These are phyloP conservation scores for Penicillium steckii DNA, from an alignment of 495 filamentous ascomycete genomes.

Conservation along the genomic window DNA sequence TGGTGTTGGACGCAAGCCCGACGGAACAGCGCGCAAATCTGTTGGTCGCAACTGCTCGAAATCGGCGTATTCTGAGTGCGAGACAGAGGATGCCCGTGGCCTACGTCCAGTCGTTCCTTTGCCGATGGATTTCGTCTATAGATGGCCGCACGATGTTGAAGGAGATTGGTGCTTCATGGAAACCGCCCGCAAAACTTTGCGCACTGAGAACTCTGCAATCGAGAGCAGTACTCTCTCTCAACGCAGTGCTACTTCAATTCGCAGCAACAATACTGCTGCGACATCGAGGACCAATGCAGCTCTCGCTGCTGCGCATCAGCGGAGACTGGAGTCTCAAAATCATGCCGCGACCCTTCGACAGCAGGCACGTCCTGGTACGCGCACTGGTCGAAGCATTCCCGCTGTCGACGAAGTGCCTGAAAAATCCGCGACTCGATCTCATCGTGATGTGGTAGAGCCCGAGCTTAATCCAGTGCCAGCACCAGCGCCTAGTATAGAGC, in stretches of 20 bases:
- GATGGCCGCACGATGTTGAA: constrained; percentile 38
- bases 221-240: constrained; percentile 35
- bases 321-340: constrained; percentile 41
- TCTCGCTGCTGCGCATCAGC: constrained; percentile 42
- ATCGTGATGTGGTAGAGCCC: constrained; percentile 19
- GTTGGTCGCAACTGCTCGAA: constrained; percentile 45
- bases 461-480: constrained; percentile 4
- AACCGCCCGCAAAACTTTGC: constrained; percentile 20
- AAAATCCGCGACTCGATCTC: constrained; percentile 8
- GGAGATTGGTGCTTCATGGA: constrained; percentile 46
- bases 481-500: not conserved
- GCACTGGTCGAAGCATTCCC: constrained; percentile 30
- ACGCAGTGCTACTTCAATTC: constrained; percentile 24
- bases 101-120: constrained; percentile 69
- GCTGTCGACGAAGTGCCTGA: constrained; percentile 28
- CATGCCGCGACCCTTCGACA: constrained; percentile 50
- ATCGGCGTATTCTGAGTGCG: constrained; percentile 67
- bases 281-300: constrained; percentile 41
- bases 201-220: constrained; percentile 27
- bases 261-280: constrained; percentile 23
- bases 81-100: constrained; percentile 67
- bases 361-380: constrained; percentile 35
- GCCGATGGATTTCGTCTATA: constrained; percentile 66
- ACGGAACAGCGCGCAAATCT: constrained; percentile 42
- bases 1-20: constrained; percentile 50